These are phyloP conservation scores for Alternaria longipes DNA, from an alignment of 2,329 filamentous ascomycete genomes.

Conservation along the genomic window DNA sequence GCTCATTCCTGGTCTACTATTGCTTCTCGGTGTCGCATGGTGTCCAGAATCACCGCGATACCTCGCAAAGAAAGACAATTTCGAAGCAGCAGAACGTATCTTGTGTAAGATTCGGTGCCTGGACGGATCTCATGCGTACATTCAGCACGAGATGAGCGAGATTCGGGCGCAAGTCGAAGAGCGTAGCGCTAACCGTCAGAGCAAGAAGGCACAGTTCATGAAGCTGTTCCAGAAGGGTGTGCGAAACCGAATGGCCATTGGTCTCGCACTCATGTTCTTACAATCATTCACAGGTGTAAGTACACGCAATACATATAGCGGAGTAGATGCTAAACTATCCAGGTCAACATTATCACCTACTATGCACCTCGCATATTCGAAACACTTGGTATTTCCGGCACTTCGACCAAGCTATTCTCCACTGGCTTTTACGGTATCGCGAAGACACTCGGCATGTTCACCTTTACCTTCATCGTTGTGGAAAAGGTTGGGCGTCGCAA, in stretches of 20 bases:
- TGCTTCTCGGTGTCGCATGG: constrained; percentile 49
- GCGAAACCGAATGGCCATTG: constrained; percentile 51
- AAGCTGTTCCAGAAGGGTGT: constrained; percentile 53
- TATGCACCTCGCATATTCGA: constrained; percentile 52
- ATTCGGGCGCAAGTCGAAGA: constrained; percentile 53
- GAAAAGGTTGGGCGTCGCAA: constrained; percentile 54
- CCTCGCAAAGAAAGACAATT: constrained; percentile 40
- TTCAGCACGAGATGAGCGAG: constrained; percentile 61
- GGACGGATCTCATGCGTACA: constrained; percentile 52
- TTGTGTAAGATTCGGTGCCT: constrained; percentile 58
- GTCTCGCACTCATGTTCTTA: constrained; percentile 51
- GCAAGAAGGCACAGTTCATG: constrained; percentile 44
- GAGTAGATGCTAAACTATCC: constrained; percentile 9
- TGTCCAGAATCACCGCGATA: constrained; percentile 51
- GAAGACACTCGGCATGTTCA: constrained; percentile 52
- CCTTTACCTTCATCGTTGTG: constrained; percentile 52
- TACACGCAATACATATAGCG: background rate
- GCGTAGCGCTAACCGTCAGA: constrained; percentile 40
- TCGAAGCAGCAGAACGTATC: constrained; percentile 53
- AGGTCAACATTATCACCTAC: constrained; percentile 50
- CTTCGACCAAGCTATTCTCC: constrained; percentile 55
- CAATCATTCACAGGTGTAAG: constrained; percentile 49
- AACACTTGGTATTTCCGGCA: constrained; percentile 57
- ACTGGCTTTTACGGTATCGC: constrained; percentile 62
- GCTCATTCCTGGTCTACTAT: constrained; percentile 52